Conservation (phyloP, 78 protist genomes). For the Dictyostelium firmibasis region DNA sequence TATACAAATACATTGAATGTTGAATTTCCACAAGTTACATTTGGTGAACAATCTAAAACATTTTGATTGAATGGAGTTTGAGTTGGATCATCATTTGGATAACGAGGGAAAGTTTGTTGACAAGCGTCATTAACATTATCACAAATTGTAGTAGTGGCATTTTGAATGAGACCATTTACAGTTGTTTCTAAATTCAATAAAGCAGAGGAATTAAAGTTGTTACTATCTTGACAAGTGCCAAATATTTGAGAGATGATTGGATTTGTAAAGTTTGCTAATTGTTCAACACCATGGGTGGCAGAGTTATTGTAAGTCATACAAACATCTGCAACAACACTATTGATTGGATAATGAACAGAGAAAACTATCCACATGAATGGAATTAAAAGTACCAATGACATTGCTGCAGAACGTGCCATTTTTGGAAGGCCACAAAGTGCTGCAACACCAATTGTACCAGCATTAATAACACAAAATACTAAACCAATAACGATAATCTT, state of each 20-base stretch:
- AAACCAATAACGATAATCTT: conserved; percentile 42
- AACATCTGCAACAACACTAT: conserved; percentile 29
- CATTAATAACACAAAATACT: conserved; percentile 5
- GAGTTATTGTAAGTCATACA: conserved; percentile 19
- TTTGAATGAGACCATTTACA: neutral
- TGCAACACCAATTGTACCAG: neutral
- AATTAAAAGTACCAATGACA: conserved; percentile 14
- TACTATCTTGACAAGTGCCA: neutral
- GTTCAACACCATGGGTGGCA: neutral
- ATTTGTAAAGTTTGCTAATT: conserved; percentile 2
- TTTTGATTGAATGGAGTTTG: neutral
- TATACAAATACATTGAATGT: neutral
- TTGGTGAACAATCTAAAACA: neutral
- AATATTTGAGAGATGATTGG: conserved; percentile 25
- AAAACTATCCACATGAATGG: conserved; percentile 73
- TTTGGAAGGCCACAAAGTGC: conserved; percentile 29
- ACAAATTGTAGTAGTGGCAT: neutral
- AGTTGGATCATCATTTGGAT: neutral
- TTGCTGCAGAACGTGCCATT: neutral
- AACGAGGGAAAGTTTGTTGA: neutral
- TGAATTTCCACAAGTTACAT: neutral
- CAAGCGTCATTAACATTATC: neutral
- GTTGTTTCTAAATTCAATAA: neutral
- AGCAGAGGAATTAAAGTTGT: neutral
- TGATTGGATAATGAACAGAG: conserved; percentile 72